These are phyloP conservation scores for Fusarium proliferatum DNA, from an alignment of 2,329 filamentous ascomycete species.

Conservation along the genomic window DNA sequence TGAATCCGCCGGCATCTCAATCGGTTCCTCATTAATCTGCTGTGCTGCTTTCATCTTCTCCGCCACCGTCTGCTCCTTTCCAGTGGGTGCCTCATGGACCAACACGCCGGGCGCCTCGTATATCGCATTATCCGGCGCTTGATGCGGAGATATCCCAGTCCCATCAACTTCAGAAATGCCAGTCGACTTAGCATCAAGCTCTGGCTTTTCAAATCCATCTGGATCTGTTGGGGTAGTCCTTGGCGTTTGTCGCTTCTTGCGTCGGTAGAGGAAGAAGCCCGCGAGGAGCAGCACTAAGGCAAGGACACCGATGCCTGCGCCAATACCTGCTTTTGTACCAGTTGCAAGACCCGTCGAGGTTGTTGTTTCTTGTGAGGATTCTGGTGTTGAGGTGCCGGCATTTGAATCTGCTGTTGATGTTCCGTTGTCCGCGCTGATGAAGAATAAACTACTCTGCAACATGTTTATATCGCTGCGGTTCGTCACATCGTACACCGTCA, in stretches of 20 bases:
- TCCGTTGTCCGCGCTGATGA: neutral
- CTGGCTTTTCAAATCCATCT: neutral
- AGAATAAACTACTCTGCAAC: neutral
- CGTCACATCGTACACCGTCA: neutral
- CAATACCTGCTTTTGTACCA: neutral
- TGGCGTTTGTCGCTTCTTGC: neutral
- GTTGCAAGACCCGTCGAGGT: neutral
- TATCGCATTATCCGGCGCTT: neutral
- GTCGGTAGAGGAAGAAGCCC: neutral
- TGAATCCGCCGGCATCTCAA: conserved; percentile 1
- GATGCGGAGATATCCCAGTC: neutral
- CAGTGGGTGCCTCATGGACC: neutral
- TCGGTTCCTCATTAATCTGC: conserved; percentile 1
- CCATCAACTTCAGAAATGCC: neutral
- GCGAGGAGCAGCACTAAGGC: neutral
- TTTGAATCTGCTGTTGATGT: neutral
- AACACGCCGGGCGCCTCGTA: neutral
- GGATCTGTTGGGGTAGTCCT: too few relatives aligned
- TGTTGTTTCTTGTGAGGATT: neutral
- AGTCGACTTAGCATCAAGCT: neutral
- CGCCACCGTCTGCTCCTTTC: neutral
- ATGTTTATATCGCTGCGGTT: neutral
- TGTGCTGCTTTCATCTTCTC: neutral
- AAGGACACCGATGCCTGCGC: neutral
- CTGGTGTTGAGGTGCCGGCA: neutral